Evolutionary conservation across 116 monocot genomes (phyloP).

Genomic region (Trichopus zeylanicus): DNA sequence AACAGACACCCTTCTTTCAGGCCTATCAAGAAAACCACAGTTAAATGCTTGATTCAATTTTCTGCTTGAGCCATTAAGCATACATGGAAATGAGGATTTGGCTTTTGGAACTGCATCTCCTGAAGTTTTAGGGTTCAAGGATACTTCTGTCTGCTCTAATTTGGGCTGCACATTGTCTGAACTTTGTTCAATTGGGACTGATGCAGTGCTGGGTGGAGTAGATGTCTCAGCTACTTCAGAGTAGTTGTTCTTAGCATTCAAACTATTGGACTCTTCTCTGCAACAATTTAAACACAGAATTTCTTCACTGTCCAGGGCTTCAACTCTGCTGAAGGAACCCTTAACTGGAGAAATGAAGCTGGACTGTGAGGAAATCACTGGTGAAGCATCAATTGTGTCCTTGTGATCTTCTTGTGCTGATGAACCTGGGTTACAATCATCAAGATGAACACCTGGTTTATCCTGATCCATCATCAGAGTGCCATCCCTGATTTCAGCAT

Average conservation of each 20-base stretch:
- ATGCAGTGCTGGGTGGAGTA: background rate
- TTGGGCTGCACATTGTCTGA: background rate
- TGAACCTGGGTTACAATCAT: background rate
- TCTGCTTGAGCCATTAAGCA: slow-evolving; percentile 9
- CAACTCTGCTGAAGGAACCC: background rate
- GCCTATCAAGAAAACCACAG: slow-evolving; percentile 47
- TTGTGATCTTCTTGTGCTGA: slow-evolving; percentile 17
- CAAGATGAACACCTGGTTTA: slow-evolving; percentile 1
- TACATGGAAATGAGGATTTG: background rate
- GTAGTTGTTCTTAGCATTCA: background rate
- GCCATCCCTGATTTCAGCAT: background rate
- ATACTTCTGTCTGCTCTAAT: background rate
- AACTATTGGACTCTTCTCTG: background rate
- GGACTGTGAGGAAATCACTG: too few relatives aligned
- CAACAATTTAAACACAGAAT: background rate
- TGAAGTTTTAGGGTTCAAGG: background rate
- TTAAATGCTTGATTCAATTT: slow-evolving; percentile 31
- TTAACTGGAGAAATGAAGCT: background rate
- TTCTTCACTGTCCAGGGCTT: background rate
- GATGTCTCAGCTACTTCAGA: background rate
- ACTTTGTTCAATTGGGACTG: background rate
- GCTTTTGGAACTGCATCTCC: background rate
- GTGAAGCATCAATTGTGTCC: background rate
- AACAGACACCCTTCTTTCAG: slow-evolving; percentile 15
- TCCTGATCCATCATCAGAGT: background rate